Evolutionary conservation across 1,284 basidiomycete genomes (phyloP).

Genomic region (Neotropicomus parvogracilis): DNA sequence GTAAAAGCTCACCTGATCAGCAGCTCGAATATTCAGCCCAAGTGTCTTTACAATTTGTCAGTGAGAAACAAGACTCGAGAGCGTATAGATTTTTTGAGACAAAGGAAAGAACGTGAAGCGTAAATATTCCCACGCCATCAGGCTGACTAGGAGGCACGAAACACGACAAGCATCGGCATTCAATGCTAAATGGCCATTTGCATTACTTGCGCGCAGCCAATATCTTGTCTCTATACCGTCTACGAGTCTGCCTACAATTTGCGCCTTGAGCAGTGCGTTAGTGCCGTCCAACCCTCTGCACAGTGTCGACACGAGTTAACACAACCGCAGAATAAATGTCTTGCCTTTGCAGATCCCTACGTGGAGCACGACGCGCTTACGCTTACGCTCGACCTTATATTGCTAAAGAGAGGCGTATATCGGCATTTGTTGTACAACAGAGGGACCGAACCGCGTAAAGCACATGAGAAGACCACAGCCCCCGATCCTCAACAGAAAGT

Average conservation of each 20-base stretch:
- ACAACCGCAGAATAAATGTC: conserved; percentile 51
- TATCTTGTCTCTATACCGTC: conserved; percentile 75
- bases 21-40: background rate
- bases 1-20: background rate
- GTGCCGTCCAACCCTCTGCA: conserved; percentile 2
- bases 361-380: conserved; percentile 83
- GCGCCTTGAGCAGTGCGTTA: conserved; percentile 75
- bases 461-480: conserved; percentile 16
- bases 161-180: background rate
- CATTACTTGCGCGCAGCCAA: conserved; percentile 68
- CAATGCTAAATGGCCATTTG: conserved; percentile 68
- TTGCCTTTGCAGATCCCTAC: conserved; percentile 80
- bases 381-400: conserved; percentile 78
- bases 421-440: conserved; percentile 89
- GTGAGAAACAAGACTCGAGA: no score
- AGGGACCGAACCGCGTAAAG: conserved; percentile 57
- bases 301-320: conserved; percentile 12
- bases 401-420: conserved; percentile 85
- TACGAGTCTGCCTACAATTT: conserved; percentile 83
- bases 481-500: background rate
- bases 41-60: no score
- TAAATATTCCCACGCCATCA: conserved; percentile 12
- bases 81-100: no score
- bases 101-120: no score
- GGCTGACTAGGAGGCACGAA: background rate